Conservation (phyloP, 331 rosid genomes). For the Acacia pycnantha region DNA sequence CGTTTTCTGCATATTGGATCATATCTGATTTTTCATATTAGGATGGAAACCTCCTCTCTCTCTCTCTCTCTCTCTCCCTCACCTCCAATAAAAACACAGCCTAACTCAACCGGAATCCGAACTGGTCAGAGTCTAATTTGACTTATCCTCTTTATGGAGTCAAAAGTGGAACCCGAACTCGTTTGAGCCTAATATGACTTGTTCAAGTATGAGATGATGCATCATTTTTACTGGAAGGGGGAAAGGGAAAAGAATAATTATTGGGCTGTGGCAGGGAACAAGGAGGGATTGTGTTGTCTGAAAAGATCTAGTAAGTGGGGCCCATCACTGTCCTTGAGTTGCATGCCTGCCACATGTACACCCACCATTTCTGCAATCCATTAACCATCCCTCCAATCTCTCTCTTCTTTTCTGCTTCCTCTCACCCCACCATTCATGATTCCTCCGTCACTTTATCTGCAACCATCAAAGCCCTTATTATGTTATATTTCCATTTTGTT, state of each 20-base stretch:
- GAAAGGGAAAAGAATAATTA: neutral
- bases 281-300: neutral
- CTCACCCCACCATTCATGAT: neutral
- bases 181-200: neutral
- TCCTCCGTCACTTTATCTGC: neutral
- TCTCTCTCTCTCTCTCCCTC: no score
- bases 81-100: no score
- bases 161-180: neutral
- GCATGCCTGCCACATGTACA: slow-evolving; percentile 55
- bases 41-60: no score
- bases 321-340: slow-evolving; percentile 47
- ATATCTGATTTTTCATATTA: no score
- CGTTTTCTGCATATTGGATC: no score
- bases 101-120: neutral
- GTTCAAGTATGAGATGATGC: neutral
- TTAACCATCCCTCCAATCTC: neutral
- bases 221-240: neutral
- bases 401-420: neutral
- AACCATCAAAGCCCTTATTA: neutral
- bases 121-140: neutral
- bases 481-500: neutral
- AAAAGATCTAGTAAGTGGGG: slow-evolving; percentile 31
- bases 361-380: neutral
- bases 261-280: neutral
- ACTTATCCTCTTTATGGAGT: neutral